A percentile compares a stretch with the other conserved stretches of the same genome.
phyloP scores from a whole-genome alignment of 176 grass and related monocot species.

The barley (Hordeum vulgare) region MorexV3_pseudomolecules_assembly NC_058523.1:97442915-97443414 shows the following conservation, averaged over 20 bases:
- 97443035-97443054: neutral
- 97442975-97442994: neutral
- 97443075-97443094: neutral
- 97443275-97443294: neutral
- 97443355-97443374: constrained; percentile 85
- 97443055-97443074: neutral
- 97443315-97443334: constrained; percentile 41
- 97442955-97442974: neutral
- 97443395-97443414: constrained; percentile 64
- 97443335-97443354: constrained; percentile 62
- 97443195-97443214: constrained; percentile 55
- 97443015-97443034: neutral
- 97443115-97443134: constrained; percentile 42
- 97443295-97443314: neutral
- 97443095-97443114: neutral
- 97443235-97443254: constrained; percentile 58
- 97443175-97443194: constrained; percentile 52
- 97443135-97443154: constrained; percentile 65
- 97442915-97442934: neutral
- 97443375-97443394: constrained; percentile 69
- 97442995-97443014: neutral
- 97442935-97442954: neutral
- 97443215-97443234: constrained; percentile 81
- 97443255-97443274: neutral
- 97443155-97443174: constrained; percentile 59